Evolutionary conservation across 345 rosid species (phyloP), one percentile per base, ranked within the genome.

Genomic region (Salix udensis): DNA sequence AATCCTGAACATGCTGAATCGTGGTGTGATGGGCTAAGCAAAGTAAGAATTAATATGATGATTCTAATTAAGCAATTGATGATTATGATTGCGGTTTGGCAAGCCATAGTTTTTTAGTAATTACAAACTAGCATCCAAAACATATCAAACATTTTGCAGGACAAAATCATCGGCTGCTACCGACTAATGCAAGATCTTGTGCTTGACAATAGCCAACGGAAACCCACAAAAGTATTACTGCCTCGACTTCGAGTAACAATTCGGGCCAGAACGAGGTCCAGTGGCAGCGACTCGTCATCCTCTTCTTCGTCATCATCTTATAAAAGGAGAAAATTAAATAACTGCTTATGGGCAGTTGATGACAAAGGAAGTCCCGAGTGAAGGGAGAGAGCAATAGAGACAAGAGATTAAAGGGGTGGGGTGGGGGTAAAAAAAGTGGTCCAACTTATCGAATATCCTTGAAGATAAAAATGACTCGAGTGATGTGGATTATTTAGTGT

Each of bases 1-100:
- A 85, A 83, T 79, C 93, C 91, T 1, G 97, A 92, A 58, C 84
- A 81, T 62, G 97, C 94, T 28, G 97, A 96, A 85, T 85, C 92
- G n/a, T 96, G 98, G 99, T 96, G 98, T 77, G 90, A 88, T 39
- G 99, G 99, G 72, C 85, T 96, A 76, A 86, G 91, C 89, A 93
- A 93, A 82, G 98, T 95, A 90, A 79, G 87, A 46, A 28, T 18
- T 50, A 46, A n/a, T 58, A 39, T 15, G 16, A 26, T 37, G 18
- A 14, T 16, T 24, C 6, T 36, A 30, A 30, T 30, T 30, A 34
- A 65, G 21, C 7, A 3, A 31, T 2, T 15, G 16, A 67, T 69
- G 74, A 19, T 68, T 58, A 11, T 37, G 13, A n/a, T n/a, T n/a
- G n/a, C n/a, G n/a, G n/a, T n/a, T n/a, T n/a, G n/a, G n/a, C n/a